Percentiles rank a stretch among this genome's conserved stretches.
Evolutionary conservation across 345 rosid species (phyloP).

Genomic region (Melastoma malabathricum): DNA sequence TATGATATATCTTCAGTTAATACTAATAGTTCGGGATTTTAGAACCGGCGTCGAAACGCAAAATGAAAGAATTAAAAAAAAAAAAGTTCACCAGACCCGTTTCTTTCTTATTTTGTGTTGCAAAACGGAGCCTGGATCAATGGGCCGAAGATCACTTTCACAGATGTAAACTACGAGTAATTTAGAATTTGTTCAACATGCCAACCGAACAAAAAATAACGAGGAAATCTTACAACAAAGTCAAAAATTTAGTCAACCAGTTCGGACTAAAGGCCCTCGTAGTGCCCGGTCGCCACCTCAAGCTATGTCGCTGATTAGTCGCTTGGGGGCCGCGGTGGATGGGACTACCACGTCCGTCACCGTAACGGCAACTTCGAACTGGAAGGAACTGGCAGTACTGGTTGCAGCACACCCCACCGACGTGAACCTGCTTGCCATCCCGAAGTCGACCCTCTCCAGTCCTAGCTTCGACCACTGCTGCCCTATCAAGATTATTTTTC

Average conservation of each 20-base stretch:
- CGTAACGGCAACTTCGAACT: slow-evolving; percentile 44
- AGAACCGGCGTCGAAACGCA: too few relatives aligned
- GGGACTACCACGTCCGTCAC: slow-evolving; percentile 81
- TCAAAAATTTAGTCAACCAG: slow-evolving; percentile 5
- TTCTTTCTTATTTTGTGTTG: too few relatives aligned
- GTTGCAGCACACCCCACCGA: slow-evolving; percentile 60
- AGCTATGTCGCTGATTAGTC: slow-evolving; percentile 33
- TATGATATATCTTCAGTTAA: neutral
- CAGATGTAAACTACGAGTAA: too few relatives aligned
- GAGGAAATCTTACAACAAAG: too few relatives aligned
- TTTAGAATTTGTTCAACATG: too few relatives aligned
- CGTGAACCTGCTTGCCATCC: slow-evolving; percentile 52
- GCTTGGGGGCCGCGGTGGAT: slow-evolving; percentile 41
- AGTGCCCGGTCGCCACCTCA: slow-evolving; percentile 16
- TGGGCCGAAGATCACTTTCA: too few relatives aligned
- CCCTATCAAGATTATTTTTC: too few relatives aligned
- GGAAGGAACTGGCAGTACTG: slow-evolving; percentile 70
- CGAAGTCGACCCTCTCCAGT: slow-evolving; percentile 64
- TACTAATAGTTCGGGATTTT: too few relatives aligned
- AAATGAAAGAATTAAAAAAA: too few relatives aligned
- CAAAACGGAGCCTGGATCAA: too few relatives aligned
- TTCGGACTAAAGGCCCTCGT: slow-evolving; percentile 15
- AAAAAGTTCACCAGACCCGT: too few relatives aligned
- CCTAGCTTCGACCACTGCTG: slow-evolving; percentile 90
- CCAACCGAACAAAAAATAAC: too few relatives aligned